Evolutionary conservation across 352 stramenopile genomes (phyloP).

Genomic region (Phytophthora pistaciae): DNA sequence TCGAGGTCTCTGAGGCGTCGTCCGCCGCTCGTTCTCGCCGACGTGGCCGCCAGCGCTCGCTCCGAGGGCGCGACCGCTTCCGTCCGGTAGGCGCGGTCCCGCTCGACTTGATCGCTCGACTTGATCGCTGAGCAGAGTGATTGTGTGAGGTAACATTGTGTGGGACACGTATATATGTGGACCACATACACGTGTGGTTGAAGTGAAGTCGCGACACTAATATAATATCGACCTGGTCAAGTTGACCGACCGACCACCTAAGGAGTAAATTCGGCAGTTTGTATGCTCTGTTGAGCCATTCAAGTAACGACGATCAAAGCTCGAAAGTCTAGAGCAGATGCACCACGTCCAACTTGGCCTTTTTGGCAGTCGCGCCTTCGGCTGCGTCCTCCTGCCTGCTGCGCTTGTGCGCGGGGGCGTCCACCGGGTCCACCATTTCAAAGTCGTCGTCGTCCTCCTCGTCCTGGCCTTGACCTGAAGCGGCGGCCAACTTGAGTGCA

Average conservation of each 20-base stretch:
- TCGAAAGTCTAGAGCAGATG: slow-evolving; percentile 26
- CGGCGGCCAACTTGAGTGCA: slow-evolving; percentile 24
- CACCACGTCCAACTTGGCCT: slow-evolving; percentile 31
- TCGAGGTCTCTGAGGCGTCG: slow-evolving; percentile 1
- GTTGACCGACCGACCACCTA: too few relatives aligned
- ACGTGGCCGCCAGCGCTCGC: slow-evolving; percentile 2
- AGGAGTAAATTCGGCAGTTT: not conserved
- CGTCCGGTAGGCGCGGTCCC: not conserved
- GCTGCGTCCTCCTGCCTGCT: slow-evolving; percentile 10
- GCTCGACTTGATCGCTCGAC: not conserved
- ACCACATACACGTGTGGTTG: too few relatives aligned
- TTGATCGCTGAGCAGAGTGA: not conserved
- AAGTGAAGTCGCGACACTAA: too few relatives aligned
- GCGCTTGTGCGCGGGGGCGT: slow-evolving; percentile 35
- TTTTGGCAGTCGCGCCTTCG: slow-evolving; percentile 27
- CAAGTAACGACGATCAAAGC: slow-evolving; percentile 11
- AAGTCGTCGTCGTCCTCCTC: slow-evolving; percentile 41
- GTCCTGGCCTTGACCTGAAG: slow-evolving; percentile 14
- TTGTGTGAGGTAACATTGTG: not conserved
- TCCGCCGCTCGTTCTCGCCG: not conserved
- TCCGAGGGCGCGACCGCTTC: slow-evolving; percentile 5
- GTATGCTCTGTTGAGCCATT: not conserved
- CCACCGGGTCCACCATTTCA: slow-evolving; percentile 34
- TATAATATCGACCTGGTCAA: too few relatives aligned
- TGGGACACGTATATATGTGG: too few relatives aligned